These are phyloP conservation scores for Hylodesmum podocarpum DNA, from an alignment of 306 rosid genomes.

Conservation along the genomic window DNA sequence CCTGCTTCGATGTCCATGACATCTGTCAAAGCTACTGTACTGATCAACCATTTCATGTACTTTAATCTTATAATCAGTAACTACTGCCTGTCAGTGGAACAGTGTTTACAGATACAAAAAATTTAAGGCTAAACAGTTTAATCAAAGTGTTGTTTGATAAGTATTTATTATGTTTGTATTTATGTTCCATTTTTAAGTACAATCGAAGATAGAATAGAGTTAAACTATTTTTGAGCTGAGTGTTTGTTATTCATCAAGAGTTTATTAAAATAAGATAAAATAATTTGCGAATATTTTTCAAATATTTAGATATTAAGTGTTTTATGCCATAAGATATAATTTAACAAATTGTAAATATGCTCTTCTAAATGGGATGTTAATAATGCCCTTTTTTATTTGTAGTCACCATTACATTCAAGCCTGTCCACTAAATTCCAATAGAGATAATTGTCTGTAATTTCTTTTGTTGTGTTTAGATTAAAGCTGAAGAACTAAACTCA, in stretches of 20 bases:
- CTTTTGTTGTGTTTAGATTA: neutral
- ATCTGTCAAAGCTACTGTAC: neutral
- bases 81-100: neutral
- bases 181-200: neutral
- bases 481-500: neutral
- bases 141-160: neutral
- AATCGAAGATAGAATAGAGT: neutral
- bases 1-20: neutral
- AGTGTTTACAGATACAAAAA: neutral
- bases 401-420: neutral
- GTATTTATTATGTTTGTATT: neutral
- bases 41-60: slow-evolving; percentile 40
- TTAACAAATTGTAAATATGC: too few species aligned
- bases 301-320: too few species aligned
- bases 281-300: too few species aligned
- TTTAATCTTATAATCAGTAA: neutral
- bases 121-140: neutral
- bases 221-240: too few species aligned
- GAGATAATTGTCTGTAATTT: neutral
- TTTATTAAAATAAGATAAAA: too few species aligned
- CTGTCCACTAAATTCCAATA: too few species aligned
- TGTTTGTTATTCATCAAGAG: too few species aligned
- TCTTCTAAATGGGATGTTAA: too few species aligned
- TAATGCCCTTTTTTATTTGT: neutral
- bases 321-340: too few species aligned